Base-by-base conservation (phyloP, 2,329 filamentous ascomycete species). In the Phymatotrichopsis omnivora region DNA sequence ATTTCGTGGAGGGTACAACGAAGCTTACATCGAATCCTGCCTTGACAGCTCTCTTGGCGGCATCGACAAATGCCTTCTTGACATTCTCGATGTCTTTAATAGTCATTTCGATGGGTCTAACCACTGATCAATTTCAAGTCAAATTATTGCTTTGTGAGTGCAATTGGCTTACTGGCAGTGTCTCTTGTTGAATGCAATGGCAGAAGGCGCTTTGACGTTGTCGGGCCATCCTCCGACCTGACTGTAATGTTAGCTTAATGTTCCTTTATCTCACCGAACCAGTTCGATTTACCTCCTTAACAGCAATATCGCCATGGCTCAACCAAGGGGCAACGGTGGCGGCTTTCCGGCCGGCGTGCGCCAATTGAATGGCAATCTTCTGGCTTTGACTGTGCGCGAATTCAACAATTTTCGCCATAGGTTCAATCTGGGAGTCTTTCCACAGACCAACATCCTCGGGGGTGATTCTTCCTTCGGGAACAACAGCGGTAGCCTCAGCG, bases 361-460 rank as follows among this genome's bases (percentile, higher is more conserved):
- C 83, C 4, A 93, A 70, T 67, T 94, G 86, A 51, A 93, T 79
- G 40, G 75, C 85, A 41, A 84, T 76, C 53, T 82, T 76, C 59
- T 85, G 78, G 60, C 72, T 73, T 64, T 93, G 86, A 20, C 74
- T 76, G 67, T 93, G 85, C 2, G 81, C 75, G 52, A 86, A 93
- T 51, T 93, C 82, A 27, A 79, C 75, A 34, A 89, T 73, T 48
- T 74, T 73, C 60, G 72, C 74, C 47, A 93, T 66, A 0, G 79
- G 78, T 52, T 73, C 78, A 49, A 87, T 80, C 62, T 95, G 87
- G 25, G 73, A 76, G 62, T 94, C 87, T 52, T 81, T 71, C 87
- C 86, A 95, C 6, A 95, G 66, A 1, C 87, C 85, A 10, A 68
- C 66, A 61, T 89, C 83, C 61, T 87, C 71, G 1, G 85, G 85